Evolutionary conservation across 352 stramenopile genomes (phyloP).

Genomic region (Pythium dissimile): DNA sequence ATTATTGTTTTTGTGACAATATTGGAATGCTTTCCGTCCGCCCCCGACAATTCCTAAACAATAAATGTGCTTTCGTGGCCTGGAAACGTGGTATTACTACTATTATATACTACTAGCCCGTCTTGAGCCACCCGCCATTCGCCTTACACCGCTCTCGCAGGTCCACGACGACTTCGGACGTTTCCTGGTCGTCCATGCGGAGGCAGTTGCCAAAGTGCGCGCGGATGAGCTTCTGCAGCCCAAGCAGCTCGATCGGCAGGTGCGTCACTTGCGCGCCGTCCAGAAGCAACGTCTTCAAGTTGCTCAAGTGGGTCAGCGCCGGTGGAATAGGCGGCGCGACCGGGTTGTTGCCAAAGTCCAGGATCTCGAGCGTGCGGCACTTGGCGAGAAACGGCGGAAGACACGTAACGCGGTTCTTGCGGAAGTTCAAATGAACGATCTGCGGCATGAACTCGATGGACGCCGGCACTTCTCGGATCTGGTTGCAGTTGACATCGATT

Average conservation of each 20-base stretch:
- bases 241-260: slow-evolving; percentile 67
- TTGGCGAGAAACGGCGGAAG: slow-evolving; percentile 42
- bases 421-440: slow-evolving; percentile 62
- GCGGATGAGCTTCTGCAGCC: slow-evolving; percentile 43
- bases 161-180: slow-evolving; percentile 56
- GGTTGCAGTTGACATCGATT: slow-evolving; percentile 77
- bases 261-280: slow-evolving; percentile 41
- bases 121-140: slow-evolving; percentile 68
- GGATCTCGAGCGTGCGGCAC: slow-evolving; percentile 56
- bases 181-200: slow-evolving; percentile 65
- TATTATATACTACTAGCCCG: too few relatives aligned
- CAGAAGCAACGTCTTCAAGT: slow-evolving; percentile 67
- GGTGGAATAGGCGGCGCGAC: slow-evolving; percentile 39
- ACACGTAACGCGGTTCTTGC: slow-evolving; percentile 50
- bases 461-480: slow-evolving; percentile 42
- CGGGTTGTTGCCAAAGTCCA: slow-evolving; percentile 70
- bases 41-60: too few relatives aligned
- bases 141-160: slow-evolving; percentile 42
- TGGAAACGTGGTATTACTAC: too few relatives aligned
- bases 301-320: slow-evolving; percentile 37
- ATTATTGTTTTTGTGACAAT: too few relatives aligned
- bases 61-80: too few relatives aligned
- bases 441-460: slow-evolving; percentile 52
- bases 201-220: slow-evolving; percentile 53
- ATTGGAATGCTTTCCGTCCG: too few relatives aligned